Conservation (phyloP, 306 rosid species). For the Casuarina equisetifolia region DNA sequence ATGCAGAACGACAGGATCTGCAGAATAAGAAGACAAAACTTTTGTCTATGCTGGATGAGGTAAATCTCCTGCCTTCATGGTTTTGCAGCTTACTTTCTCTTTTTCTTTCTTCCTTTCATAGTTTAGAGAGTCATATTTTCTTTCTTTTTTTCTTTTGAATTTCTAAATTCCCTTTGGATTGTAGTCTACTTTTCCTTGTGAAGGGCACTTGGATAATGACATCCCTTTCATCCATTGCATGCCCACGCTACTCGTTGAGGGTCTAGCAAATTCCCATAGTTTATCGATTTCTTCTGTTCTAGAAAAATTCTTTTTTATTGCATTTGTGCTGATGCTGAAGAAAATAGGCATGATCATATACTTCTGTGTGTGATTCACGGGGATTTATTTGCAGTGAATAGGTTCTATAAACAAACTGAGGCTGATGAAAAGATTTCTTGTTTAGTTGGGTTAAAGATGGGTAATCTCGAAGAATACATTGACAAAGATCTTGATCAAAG, state of each 20-base stretch:
- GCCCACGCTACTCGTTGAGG: not conserved
- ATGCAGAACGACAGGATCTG: conserved; percentile 64
- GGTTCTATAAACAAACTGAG: too few species aligned
- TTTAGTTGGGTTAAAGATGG: not conserved
- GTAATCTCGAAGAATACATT: not conserved
- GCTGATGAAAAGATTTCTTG: not conserved
- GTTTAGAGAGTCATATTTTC: not conserved
- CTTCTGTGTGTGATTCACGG: not conserved
- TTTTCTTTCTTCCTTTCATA: not conserved
- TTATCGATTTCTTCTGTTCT: not conserved
- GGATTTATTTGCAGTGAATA: not conserved
- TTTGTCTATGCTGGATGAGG: conserved; percentile 83
- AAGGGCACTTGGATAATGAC: not conserved
- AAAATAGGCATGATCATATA: not conserved
- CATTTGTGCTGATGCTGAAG: not conserved
- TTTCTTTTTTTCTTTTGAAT: not conserved
- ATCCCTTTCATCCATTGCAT: not conserved
- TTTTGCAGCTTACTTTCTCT: too few species aligned
- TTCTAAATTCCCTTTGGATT: conserved; percentile 6
- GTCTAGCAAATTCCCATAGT: not conserved
- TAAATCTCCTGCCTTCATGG: conserved; percentile 27
- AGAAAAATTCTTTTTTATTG: not conserved
- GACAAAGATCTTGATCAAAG: not conserved
- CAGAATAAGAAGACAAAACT: conserved; percentile 74
- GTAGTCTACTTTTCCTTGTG: conserved; percentile 1